Conservation (phyloP, 352 stramenopile species). For the Thraustochytrium striatum region DNA sequence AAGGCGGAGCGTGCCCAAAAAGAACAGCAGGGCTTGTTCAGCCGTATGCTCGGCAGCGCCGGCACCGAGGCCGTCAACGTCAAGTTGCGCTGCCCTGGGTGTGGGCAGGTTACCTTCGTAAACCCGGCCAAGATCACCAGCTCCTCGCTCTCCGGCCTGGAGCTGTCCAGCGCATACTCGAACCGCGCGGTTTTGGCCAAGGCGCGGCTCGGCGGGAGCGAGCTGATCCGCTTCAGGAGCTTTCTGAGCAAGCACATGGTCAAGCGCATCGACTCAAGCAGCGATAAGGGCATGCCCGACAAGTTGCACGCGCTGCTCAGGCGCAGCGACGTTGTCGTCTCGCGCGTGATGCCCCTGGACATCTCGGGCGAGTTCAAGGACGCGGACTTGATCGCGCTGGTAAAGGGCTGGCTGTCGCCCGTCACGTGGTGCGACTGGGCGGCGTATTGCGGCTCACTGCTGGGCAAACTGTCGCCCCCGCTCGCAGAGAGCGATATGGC, state of each 20-base stretch:
- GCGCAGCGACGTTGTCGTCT: not conserved
- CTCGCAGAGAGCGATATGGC: no score
- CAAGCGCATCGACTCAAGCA: constrained; percentile 1
- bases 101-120: constrained; percentile 6
- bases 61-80: not conserved
- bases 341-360: not conserved
- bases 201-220: not conserved
- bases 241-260: not conserved
- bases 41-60: not conserved
- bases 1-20: not conserved
- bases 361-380: constrained; percentile 11
- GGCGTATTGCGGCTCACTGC: no score
- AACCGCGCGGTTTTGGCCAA: not conserved
- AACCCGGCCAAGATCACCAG: not conserved
- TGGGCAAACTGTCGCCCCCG: no score
- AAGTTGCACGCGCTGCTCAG: not conserved
- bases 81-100: constrained; percentile 9
- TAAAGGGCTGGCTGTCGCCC: no score
- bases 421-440: no score
- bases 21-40: constrained; percentile 23
- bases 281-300: constrained; percentile 25
- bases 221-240: not conserved
- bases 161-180: not conserved
- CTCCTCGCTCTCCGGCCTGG: not conserved
- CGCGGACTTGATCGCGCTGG: not conserved